Evolutionary conservation across 176 grass and related monocot species (phyloP), one percentile per base, ranked within the genome.

Genomic region (Luzula sylvatica): DNA sequence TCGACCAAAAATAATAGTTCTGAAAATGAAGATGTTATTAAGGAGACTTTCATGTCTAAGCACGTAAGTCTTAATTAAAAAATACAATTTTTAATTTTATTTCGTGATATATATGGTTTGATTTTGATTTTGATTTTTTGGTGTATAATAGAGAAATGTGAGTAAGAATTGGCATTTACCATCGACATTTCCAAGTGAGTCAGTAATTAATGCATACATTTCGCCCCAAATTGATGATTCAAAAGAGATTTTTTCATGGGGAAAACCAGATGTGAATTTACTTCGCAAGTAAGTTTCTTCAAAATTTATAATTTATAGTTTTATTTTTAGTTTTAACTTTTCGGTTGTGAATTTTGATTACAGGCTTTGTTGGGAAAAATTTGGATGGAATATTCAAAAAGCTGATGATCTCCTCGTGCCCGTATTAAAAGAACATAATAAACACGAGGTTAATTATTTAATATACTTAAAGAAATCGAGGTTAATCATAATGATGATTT

Each of bases 121-220:
- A 17, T 20, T 52, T 20, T 43, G 18, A 20, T 56, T 66, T 48
- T 66, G 20, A 42, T 67, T 23, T 70, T 53, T 75, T 56, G 57
- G 50, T 52, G 22, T 66, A 67, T 76, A 51, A 46, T 80, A 96
- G 84, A 86, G 90, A 74, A 89, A 96, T 35, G 67, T 89, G 29
- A 96, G 90, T 80, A 96, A 96, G 71, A 96, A 96, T 51, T 96
- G 90, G 90, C 81, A 89, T 65, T 73, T 96, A 38, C 68, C 90
- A 67, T 56, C 84, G 49, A 75, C 67, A 46, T 96, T 89, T 82
- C 90, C 90, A 51, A 86, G 84, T 79, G 76, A 86, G 9, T 42
- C 67, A 58, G 90, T 96, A 46, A 65, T 74, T 53, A 81, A 21
- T 56, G 90, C 74, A 68, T 96, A 96, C 38, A 75, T 53, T 65